Evolutionary conservation across 352 stramenopile genomes (phyloP), one percentile per base, ranked within the genome.

Genomic region (Phytopythium ostracodes): DNA sequence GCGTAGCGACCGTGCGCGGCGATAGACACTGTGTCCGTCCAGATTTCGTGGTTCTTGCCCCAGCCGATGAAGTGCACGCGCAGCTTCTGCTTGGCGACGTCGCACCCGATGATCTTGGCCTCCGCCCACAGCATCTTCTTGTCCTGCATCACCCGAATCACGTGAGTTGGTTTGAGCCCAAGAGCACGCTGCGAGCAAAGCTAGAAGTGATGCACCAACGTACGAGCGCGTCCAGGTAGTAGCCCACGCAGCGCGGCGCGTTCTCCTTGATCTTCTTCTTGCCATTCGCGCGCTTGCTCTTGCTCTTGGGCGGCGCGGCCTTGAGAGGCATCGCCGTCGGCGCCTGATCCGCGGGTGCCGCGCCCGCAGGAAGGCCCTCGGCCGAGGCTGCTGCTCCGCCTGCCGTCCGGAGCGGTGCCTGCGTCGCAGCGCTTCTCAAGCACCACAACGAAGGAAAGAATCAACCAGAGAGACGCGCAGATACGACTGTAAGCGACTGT

Each of bases 31-130:
- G 67, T 60, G 56, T 92, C 84, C 29, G 81, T 92, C 84, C 84
- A 92, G 56, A 91, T 74, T 56, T 92, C 79, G 63, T 81, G 83
- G 24, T 67, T 75, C 56, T 85, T 76, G 47, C 64, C 76, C 69
- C 76, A 93, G 27, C 84, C 81, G 31, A 88, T 72, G 53, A 93
- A 93, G 44, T 86, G 79, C 56, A 93, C 81, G 56, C 79, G 78
- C 60, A 93, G 77, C 57, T 84, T 84, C 55, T 87, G 68, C 53
- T 79, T 79, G 17, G 51, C 67, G 6, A 77, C 36, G 56, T 91
- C 79, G 61, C 81, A 89, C 33, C 72, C 73, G 47, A 91, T 76
- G 61, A 93, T 93, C 57, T 76, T 73, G 43, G 80, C 84, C 59
- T 89, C 76, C 10, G 67, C 77, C 84, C 84, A 93, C 20, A 85